Evolutionary conservation across 2,329 filamentous ascomycete species (phyloP).

Genomic region (Hymenoscyphus linearis): DNA sequence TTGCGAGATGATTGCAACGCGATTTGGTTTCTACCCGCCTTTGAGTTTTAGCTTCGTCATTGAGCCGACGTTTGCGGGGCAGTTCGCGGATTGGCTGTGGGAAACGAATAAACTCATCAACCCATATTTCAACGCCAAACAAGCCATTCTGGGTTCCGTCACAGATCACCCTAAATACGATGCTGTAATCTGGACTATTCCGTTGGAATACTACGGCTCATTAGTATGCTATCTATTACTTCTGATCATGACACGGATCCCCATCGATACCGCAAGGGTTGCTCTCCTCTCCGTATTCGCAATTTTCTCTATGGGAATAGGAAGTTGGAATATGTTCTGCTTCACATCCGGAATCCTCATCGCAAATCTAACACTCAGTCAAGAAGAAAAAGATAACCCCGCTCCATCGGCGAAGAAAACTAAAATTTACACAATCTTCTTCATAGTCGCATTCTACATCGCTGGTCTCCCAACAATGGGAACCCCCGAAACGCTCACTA

Average conservation of each 20-base stretch:
- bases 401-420: neutral
- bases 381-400: constrained; percentile 11
- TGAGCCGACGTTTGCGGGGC: constrained; percentile 13
- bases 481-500: constrained; percentile 7
- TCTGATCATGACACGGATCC: constrained; percentile 13
- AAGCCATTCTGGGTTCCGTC: constrained; percentile 15
- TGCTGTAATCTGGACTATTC: constrained; percentile 45
- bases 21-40: constrained; percentile 22
- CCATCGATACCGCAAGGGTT: constrained; percentile 17
- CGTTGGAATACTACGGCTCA: constrained; percentile 43
- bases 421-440: constrained; percentile 12
- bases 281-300: constrained; percentile 13
- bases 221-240: constrained; percentile 28
- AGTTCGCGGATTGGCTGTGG: constrained; percentile 22
- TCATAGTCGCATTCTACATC: constrained; percentile 19
- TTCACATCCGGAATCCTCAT: constrained; percentile 22
- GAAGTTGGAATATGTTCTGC: constrained; percentile 26
- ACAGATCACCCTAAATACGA: constrained; percentile 33
- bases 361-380: constrained; percentile 22
- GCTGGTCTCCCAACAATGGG: constrained; percentile 22
- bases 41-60: constrained; percentile 34
- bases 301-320: constrained; percentile 11
- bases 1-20: constrained; percentile 25
- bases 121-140: constrained; percentile 17
- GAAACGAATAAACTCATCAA: constrained; percentile 22